phyloP scores from a whole-genome alignment of 495 filamentous ascomycete species.

The Aspergillus affinis region DNA sequence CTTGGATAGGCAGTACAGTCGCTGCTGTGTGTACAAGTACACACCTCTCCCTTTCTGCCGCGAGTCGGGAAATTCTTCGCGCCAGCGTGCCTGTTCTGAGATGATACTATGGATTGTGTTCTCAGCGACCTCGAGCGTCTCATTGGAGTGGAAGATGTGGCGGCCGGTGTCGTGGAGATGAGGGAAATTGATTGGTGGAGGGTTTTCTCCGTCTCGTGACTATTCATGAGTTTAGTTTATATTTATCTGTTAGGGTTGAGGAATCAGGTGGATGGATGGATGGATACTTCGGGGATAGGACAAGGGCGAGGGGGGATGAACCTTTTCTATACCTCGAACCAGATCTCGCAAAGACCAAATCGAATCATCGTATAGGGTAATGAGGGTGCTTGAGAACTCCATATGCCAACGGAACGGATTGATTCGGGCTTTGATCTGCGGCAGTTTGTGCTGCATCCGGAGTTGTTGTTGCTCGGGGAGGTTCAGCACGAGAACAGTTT shows the following conservation, averaged over 20 bases:
- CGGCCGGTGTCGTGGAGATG: slow-evolving; percentile 47
- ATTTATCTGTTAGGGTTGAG: neutral
- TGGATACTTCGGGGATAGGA: no score
- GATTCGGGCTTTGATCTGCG: neutral
- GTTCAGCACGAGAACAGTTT: slow-evolving; percentile 10
- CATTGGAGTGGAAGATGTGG: slow-evolving; percentile 46
- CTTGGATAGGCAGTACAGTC: slow-evolving; percentile 16
- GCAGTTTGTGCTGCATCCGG: slow-evolving; percentile 2
- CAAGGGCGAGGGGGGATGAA: slow-evolving; percentile 2
- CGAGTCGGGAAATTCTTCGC: slow-evolving; percentile 8
- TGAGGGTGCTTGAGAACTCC: slow-evolving; percentile 7
- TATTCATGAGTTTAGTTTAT: neutral
- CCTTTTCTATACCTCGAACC: slow-evolving; percentile 19
- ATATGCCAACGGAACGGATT: slow-evolving; percentile 20
- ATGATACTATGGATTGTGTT: slow-evolving; percentile 36
- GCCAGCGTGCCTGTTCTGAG: slow-evolving; percentile 23
- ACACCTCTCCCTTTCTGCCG: neutral
- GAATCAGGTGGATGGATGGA: no score
- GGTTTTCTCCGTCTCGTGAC: neutral
- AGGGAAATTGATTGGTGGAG: slow-evolving; percentile 28
- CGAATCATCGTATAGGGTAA: slow-evolving; percentile 14
- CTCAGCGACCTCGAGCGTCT: slow-evolving; percentile 42
- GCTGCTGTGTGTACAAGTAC: slow-evolving; percentile 19
- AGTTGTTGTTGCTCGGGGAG: slow-evolving; percentile 3
- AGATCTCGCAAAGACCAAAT: slow-evolving; percentile 20